Evolutionary conservation across 495 filamentous ascomycete species (phyloP), one percentile per base, ranked within the genome.

Genomic region (Penicillium coprophilum): DNA sequence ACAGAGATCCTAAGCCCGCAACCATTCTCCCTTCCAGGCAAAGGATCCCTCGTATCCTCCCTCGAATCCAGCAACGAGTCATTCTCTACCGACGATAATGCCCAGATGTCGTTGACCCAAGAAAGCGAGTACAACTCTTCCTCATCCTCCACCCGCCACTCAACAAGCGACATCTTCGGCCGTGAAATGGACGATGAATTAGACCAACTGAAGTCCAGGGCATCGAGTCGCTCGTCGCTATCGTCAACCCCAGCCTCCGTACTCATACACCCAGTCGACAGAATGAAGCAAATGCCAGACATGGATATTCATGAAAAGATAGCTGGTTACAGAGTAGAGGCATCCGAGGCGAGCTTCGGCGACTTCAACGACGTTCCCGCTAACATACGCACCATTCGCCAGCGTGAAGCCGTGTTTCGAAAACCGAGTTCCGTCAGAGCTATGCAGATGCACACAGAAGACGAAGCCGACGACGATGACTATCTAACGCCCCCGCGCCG

Each of bases 371-470:
- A 61, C 28, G 56, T 50, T 0, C 36, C 65, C 17, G 62, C 56
- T 40, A 30, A 53, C 11, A 55, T 67, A 15, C 69, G 68, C 5
- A 66, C 66, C 6, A 66, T 74, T n/a, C 64, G 69, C 17, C 69
- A 73, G 30, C 71, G 71, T 1, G 69, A 76, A 51, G 70, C 79
- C 1, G 77, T 75, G 8, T 89, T 88, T 59, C 78, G 85, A 47
- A 89, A 89, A 9, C 85, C 89, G 1, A 90, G 87, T 34, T 89
- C 87, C 1, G 85, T 93, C 8, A 80, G 85, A 36, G 86, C 86
- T 1, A 85, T 94, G 75, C 89, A 93, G 63, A 89, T 93, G 85
- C 80, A 80, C 46, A 81, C 83, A 0, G 72, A 76, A 63, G 75
- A 71, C 56, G 75, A 77, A 61, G 68, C 63, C 2, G 72, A 71